phyloP scores from a whole-genome alignment of 306 rosid genomes.

The Abrus precatorius region DNA sequence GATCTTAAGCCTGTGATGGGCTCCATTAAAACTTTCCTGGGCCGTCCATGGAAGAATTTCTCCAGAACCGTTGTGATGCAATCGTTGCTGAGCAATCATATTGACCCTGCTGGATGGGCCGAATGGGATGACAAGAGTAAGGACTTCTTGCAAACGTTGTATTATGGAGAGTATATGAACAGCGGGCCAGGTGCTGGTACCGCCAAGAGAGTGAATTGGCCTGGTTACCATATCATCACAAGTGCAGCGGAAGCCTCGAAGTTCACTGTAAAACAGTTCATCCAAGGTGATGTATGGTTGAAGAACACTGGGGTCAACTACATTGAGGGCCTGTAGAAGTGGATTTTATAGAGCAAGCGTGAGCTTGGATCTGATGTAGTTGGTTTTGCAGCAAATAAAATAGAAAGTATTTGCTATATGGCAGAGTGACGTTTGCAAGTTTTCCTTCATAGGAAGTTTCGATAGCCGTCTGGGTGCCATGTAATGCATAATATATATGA shows the following conservation, averaged over 20 bases:
- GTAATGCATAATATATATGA: no score
- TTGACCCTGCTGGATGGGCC: constrained; percentile 75
- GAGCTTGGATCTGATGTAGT: no score
- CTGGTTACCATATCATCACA: constrained; percentile 67
- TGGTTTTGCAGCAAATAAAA: no score
- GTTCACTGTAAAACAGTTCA: constrained; percentile 66
- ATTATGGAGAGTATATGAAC: constrained; percentile 74
- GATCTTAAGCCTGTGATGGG: constrained; percentile 63
- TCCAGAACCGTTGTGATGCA: constrained; percentile 79
- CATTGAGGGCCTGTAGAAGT: constrained; percentile 53
- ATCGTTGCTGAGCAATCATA: constrained; percentile 53
- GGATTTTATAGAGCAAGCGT: no score
- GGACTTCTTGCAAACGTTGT: constrained; percentile 58
- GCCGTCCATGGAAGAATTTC: constrained; percentile 77
- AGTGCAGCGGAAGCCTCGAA: constrained; percentile 54
- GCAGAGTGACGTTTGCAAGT: no score
- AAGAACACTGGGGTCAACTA: constrained; percentile 64
- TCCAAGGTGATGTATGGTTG: constrained; percentile 77
- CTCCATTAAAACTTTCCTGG: constrained; percentile 54
- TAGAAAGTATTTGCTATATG: neutral
- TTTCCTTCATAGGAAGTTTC: no score
- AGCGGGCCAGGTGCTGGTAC: constrained; percentile 72
- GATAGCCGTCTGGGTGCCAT: no score
- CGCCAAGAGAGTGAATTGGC: constrained; percentile 68
- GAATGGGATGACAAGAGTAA: constrained; percentile 50